Percentiles rank a stretch among this genome's conserved stretches.
phyloP scores from a whole-genome alignment of 2,329 filamentous ascomycete species.

The Emmonsiellopsis sp. region DNA sequence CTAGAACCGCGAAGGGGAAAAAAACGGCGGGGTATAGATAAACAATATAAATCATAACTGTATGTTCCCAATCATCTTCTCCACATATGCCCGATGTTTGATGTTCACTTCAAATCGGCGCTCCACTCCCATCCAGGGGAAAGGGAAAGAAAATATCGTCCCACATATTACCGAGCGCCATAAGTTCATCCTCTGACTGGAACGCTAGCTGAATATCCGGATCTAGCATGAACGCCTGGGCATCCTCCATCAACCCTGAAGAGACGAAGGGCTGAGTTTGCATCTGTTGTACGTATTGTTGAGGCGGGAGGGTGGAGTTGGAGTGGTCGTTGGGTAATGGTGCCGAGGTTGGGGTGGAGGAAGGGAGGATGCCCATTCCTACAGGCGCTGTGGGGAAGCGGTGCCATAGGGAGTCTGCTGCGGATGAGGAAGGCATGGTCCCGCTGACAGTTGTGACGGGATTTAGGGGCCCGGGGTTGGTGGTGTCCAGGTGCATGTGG shows the following conservation, averaged over 20 bases:
- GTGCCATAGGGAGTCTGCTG: neutral
- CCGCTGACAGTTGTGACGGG: neutral
- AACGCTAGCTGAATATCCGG: neutral
- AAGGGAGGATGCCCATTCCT: neutral
- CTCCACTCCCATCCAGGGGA: neutral
- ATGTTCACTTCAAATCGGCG: neutral
- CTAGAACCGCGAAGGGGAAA: no score
- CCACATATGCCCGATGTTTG: neutral
- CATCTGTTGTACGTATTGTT: neutral
- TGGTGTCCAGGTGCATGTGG: neutral
- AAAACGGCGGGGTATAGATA: neutral
- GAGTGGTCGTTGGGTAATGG: no score
- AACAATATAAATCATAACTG: neutral
- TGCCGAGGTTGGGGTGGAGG: no score
- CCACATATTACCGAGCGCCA: slow-evolving; percentile 8
- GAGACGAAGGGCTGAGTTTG: neutral
- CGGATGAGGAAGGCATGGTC: neutral
- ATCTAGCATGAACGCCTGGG: neutral
- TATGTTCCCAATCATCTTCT: no score
- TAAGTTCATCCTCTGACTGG: neutral
- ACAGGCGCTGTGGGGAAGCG: neutral
- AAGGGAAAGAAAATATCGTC: slow-evolving; percentile 10
- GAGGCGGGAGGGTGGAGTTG: no score
- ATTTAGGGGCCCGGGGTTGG: neutral
- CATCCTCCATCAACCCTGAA: neutral